phyloP scores from a whole-genome alignment of 345 rosid genomes.

The Gossypium stocksii region DNA sequence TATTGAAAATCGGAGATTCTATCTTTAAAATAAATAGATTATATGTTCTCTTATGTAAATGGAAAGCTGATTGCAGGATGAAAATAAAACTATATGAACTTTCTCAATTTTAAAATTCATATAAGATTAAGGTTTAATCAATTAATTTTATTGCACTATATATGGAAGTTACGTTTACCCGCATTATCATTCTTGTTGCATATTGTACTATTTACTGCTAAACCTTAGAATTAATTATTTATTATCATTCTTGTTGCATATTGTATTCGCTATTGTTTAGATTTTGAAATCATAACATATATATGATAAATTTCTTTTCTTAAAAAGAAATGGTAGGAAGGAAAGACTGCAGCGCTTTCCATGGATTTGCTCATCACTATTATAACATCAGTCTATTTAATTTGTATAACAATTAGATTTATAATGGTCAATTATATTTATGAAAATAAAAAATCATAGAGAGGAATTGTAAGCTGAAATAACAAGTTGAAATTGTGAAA shows the following conservation, averaged over 20 bases:
- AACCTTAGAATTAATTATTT: background rate
- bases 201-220: background rate
- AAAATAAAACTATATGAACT: no score
- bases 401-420: background rate
- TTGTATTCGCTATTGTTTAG: background rate
- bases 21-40: no score
- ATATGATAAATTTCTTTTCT: background rate
- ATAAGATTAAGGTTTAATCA: no score
- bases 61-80: no score
- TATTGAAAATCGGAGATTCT: no score
- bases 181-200: background rate
- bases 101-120: no score
- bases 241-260: background rate
- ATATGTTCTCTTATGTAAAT: no score
- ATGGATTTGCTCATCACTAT: background rate
- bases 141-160: no score
- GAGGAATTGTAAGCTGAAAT: background rate
- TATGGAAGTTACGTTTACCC: background rate
- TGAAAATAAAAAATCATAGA: background rate
- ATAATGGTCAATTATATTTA: background rate
- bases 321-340: background rate
- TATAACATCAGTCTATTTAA: background rate
- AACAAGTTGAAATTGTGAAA: slow-evolving; percentile 9
- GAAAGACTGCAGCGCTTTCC: background rate
- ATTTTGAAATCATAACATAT: background rate